Base-by-base conservation (phyloP, 1,284 basidiomycete genomes). In the Sporisorium reilianum region DNA sequence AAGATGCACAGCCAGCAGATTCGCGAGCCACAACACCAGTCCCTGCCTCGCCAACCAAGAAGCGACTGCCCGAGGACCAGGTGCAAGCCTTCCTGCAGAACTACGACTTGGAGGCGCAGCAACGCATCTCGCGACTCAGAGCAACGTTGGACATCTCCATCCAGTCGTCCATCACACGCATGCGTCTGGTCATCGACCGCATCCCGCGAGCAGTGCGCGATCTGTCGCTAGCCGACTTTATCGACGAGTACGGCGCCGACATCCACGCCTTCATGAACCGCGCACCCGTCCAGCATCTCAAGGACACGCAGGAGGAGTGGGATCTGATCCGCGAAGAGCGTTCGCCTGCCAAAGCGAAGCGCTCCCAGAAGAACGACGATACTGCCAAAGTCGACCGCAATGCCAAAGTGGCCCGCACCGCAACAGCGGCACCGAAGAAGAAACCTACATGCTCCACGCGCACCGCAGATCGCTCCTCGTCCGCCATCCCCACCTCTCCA, bases 41-140 rank as follows among this genome's bases (percentile, higher is more conserved):
- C 2, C 66, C 71, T 9, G 50, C 69, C 5, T 72, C 64, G 6
- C 59, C 62, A 2, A 32, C 26, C 2, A 67, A 66, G 23, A 59
- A 49, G 25, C 55, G 55, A 23, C 23, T 79, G 32, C 75, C 77
- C 12, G 75, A 79, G 48, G 72, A 72, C 2, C 77, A 77, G 50
- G 65, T 79, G 22, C 63, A 69, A 38, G 51, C 61, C 7, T 77
- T 63, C 34, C 59, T 79, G 12, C 55, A 69, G 7, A 75, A 70
- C 49, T 79, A 77, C 53, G 77, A 79, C 49, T 41, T 79, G 12
- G 75, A 79, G n/a, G 44, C 56, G 10, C 51, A 63, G n/a, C 36
- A 58, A 9, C 64, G 68, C 2, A 7, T 72, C 2, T 36, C 61
- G 5, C 65, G 65, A 2, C 48, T 76, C 1, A 26, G 45, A 26